phyloP scores from a whole-genome alignment of 805 yeast species.

The Metschnikowia baotianmanensis region DNA sequence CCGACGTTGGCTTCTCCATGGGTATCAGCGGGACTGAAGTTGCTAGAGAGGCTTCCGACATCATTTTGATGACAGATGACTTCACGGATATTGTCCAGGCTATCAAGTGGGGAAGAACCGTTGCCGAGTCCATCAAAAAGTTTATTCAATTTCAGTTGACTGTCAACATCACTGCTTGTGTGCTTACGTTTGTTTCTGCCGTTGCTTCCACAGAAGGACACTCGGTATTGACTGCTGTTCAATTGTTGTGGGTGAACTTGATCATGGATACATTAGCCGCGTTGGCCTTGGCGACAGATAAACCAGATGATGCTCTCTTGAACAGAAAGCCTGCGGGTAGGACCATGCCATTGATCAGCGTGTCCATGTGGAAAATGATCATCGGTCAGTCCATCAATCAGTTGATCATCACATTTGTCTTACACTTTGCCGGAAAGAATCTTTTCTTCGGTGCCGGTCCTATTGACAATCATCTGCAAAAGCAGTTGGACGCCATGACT shows the following conservation, averaged over 20 bases:
- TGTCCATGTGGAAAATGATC: slow-evolving; percentile 99
- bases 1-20: slow-evolving; percentile 98
- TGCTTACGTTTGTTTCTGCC: slow-evolving; percentile 89
- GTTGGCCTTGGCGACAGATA: slow-evolving; percentile 94
- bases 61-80: slow-evolving; percentile 90
- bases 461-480: slow-evolving; percentile 44
- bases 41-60: slow-evolving; percentile 96
- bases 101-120: slow-evolving; percentile 98
- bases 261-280: slow-evolving; percentile 99
- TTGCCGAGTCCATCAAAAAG: slow-evolving; percentile 88
- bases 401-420: slow-evolving; percentile 69
- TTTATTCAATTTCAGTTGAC: slow-evolving; percentile 96
- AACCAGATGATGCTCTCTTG: slow-evolving; percentile 81
- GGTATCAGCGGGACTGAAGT: slow-evolving; percentile 98
- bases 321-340: slow-evolving; percentile 84
- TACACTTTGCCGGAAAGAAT: slow-evolving; percentile 74
- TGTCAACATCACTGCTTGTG: slow-evolving; percentile 95
- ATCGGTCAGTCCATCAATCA: slow-evolving; percentile 82
- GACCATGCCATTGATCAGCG: slow-evolving; percentile 71
- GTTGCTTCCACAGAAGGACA: slow-evolving; percentile 75
- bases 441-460: slow-evolving; percentile 48
- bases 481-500: slow-evolving; percentile 76
- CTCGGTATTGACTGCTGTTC: slow-evolving; percentile 95
- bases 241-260: slow-evolving; percentile 93
- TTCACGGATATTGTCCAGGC: slow-evolving; percentile 94